phyloP scores from a whole-genome alignment of 1,139 yeast species.

The Torulaspora globosa region DNA sequence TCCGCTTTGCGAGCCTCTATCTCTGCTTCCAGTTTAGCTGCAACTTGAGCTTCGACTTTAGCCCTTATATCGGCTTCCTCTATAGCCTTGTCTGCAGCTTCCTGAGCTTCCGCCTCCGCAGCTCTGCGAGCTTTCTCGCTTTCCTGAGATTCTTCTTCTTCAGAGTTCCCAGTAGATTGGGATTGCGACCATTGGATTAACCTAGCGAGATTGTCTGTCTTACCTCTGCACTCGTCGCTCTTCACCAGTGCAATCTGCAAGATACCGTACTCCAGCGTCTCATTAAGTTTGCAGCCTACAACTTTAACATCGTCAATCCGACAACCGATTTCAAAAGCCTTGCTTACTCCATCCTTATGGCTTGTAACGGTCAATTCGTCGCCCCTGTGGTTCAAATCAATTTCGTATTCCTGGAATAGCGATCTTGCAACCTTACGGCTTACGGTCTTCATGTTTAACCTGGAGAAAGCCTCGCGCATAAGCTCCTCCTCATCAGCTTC shows the following conservation, averaged over 20 bases:
- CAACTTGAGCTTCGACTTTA: conserved; percentile 1
- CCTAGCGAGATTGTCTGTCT: conserved; percentile 8
- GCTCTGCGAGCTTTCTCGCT: neutral
- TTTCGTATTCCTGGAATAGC: conserved; percentile 28
- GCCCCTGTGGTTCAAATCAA: conserved; percentile 31
- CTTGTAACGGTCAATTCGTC: conserved; percentile 24
- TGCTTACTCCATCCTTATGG: conserved; percentile 20
- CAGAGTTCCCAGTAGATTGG: conserved; percentile 7
- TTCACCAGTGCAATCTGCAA: conserved; percentile 22
- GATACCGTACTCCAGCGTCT: conserved; percentile 22
- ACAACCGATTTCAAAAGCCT: conserved; percentile 24
- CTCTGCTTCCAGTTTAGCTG: conserved; percentile 6
- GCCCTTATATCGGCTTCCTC: neutral
- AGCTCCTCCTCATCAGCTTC: conserved; percentile 19
- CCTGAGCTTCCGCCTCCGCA: conserved; percentile 2
- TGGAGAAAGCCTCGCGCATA: conserved; percentile 20
- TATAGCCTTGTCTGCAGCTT: neutral
- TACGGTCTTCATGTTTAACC: conserved; percentile 23
- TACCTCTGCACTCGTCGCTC: conserved; percentile 1
- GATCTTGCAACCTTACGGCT: conserved; percentile 27
- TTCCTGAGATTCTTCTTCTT: conserved; percentile 3
- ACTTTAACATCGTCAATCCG: conserved; percentile 27
- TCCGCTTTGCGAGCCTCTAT: conserved; percentile 6
- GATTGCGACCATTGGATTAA: conserved; percentile 19
- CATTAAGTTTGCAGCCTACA: conserved; percentile 23